Base-by-base conservation (phyloP, 768 basidiomycete genomes). In the Termitomyces sp. region DNA sequence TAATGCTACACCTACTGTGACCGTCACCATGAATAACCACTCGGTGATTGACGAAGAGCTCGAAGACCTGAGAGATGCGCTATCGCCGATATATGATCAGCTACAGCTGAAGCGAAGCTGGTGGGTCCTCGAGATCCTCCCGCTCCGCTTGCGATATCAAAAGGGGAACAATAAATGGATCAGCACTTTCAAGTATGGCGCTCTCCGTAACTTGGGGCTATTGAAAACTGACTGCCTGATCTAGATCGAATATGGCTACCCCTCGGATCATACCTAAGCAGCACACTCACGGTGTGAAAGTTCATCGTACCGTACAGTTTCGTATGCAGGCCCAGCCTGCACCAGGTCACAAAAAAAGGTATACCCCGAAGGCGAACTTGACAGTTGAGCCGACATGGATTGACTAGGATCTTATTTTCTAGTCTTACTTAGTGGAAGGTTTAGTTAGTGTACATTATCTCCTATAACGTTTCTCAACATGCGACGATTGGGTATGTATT, bases 81-180 rank as follows among this genome's bases (percentile, higher is more conserved):
- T 81, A 7, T 72, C 72, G 41, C 79, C 76, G 0, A 57, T 74
- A 2, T 83, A 81, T 63, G 86, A 87, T 65, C 75, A 83, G 59
- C 76, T 89, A 9, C 48, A 57, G n/a, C 34, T 73, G 24, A 56
- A 70, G 16, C 65, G 54, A 46, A 31, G 12, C 5, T 88, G 87
- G 87, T 88, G 87, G 87, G 48, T 81, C 36, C 74, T 88, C 22
- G 87, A 88, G 67, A 12, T 78, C 16, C 42, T 77, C 13, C 81
- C 78, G 0, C 47, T 73, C 13, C 65, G 66, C 34, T 69, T 74
- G 34, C 68, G 71, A 16, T 74, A 69, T 54, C 76, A 77, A 65
- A 66, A 65, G 49, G 67, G 61, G 4, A 60, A 73, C 42, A 63
- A 74, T 31, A 54, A 58, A 24, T 75, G 72, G 75, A 59, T 55